Evolutionary conservation across 2,329 filamentous ascomycete species (phyloP), one percentile per base, ranked within the genome.

Genomic region (Pseudocercospora crystallina): DNA sequence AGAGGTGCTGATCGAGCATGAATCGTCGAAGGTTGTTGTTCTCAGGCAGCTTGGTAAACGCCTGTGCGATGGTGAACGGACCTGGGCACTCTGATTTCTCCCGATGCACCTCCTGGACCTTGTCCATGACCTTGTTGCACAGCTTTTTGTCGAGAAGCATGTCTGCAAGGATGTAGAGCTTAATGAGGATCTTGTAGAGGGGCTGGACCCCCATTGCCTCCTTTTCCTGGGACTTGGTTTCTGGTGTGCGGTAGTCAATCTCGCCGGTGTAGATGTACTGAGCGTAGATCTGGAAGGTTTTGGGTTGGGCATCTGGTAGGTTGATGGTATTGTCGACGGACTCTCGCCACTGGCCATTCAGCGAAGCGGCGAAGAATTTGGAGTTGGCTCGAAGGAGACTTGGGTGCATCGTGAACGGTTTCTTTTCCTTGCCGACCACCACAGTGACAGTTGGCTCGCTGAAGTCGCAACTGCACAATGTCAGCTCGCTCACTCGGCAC

Each of bases 81-180:
- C 14, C 33, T 12, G n/a, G 26, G 30, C n/a, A n/a, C n/a, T n/a
- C n/a, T n/a, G n/a, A n/a, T n/a, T n/a, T n/a, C n/a, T n/a, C n/a
- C n/a, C n/a, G n/a, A n/a, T 38, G 15, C 8, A 36, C 5, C 2
- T 42, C 40, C 5, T 48, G 12, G 26, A 57, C 13, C 4, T 33
- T 29, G 32, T 57, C 45, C 26, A 57, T 49, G 4, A 44, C 29
- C 10, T 38, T 30, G 34, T 57, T 57, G 29, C 43, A 41, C 8
- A 57, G 48, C 1, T 14, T 20, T 3, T 30, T 36, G 38, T 57
- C 54, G 10, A 47, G 38, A 0, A 57, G 30, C 12, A 41, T 32
- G 10, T 54, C 46, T 5, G 44, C 51, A 7, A 57, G 39, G 9
- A 42, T 13, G 36, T 52, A 57, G 30, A 57, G 44, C 13, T 47